Conservation (phyloP, 495 filamentous ascomycete species). For the Hypoxylon lenormandii region DNA sequence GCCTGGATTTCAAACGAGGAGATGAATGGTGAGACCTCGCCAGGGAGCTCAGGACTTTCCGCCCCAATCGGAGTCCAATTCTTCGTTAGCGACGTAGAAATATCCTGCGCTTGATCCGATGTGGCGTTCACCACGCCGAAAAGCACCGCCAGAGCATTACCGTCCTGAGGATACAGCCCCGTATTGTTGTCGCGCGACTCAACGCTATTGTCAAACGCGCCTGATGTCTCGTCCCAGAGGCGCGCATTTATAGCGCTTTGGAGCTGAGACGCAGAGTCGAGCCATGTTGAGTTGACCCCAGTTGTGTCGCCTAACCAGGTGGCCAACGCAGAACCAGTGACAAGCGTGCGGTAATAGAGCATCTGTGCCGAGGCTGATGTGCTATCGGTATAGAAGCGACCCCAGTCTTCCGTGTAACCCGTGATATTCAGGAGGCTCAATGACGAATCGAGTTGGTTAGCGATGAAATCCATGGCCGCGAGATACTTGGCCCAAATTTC, state of each 20-base stretch:
- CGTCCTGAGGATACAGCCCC: conserved; percentile 64
- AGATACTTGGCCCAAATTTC: conserved; percentile 65
- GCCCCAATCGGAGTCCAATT: conserved; percentile 73
- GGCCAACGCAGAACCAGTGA: conserved; percentile 64
- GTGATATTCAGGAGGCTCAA: conserved; percentile 68
- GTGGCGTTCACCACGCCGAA: conserved; percentile 54
- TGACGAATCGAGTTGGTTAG: conserved; percentile 62
- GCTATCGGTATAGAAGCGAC: conserved; percentile 64
- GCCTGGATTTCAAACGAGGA: conserved; percentile 73
- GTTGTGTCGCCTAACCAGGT: conserved; percentile 62
- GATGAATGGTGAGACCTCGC: conserved; percentile 73
- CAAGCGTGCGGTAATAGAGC: conserved; percentile 67
- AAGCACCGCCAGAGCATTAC: conserved; percentile 62
- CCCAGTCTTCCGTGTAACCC: conserved; percentile 67
- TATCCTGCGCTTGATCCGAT: conserved; percentile 43
- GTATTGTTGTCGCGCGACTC: conserved; percentile 46
- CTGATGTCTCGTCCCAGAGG: conserved; percentile 64
- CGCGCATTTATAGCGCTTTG: conserved; percentile 59
- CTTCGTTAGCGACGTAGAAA: conserved; percentile 62
- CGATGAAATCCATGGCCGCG: conserved; percentile 67
- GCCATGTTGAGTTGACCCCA: conserved; percentile 60
- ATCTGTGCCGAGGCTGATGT: conserved; percentile 70
- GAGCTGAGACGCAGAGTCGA: conserved; percentile 55
- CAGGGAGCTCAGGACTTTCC: conserved; percentile 67
- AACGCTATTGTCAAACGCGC: conserved; percentile 69